Conservation (phyloP, 192 early-diverging fungal genomes). For the Chytriomyces sp. region DNA sequence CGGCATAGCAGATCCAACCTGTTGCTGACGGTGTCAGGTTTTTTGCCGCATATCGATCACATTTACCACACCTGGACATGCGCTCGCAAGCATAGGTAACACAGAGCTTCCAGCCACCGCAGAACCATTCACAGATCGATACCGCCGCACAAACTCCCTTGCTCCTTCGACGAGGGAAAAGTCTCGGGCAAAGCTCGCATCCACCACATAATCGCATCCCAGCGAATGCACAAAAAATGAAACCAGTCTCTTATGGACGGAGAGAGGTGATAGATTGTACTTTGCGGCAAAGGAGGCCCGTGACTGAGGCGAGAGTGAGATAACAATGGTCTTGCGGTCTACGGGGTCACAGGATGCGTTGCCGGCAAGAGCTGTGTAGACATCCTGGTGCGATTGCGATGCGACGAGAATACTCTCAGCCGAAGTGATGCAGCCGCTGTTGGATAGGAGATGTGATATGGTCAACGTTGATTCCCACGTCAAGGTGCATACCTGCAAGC, state of each 20-base stretch:
- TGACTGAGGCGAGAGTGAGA: slow-evolving; percentile 89
- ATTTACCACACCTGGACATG: slow-evolving; percentile 51
- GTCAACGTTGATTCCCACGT: neutral
- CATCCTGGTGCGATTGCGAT: slow-evolving; percentile 90
- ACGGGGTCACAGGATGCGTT: slow-evolving; percentile 48
- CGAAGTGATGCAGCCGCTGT: slow-evolving; percentile 94
- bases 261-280: slow-evolving; percentile 68
- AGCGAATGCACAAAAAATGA: slow-evolving; percentile 73
- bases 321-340: slow-evolving; percentile 62
- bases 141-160: slow-evolving; percentile 86
- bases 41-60: neutral
- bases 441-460: neutral
- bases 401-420: slow-evolving; percentile 93
- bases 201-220: slow-evolving; percentile 85
- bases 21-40: too few relatives aligned
- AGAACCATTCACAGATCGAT: slow-evolving; percentile 29
- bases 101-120: slow-evolving; percentile 33
- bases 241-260: slow-evolving; percentile 72
- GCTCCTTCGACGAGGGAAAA: slow-evolving; percentile 81
- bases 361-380: slow-evolving; percentile 65
- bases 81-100: slow-evolving; percentile 56
- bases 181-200: slow-evolving; percentile 88
- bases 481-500: slow-evolving; percentile 96
- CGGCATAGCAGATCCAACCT: slow-evolving; percentile 99
- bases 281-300: slow-evolving; percentile 89